Percentiles rank a stretch among this genome's conserved stretches.
Evolutionary conservation across 2,329 filamentous ascomycete species (phyloP).

Genomic region (Clarireedia monteithiana): DNA sequence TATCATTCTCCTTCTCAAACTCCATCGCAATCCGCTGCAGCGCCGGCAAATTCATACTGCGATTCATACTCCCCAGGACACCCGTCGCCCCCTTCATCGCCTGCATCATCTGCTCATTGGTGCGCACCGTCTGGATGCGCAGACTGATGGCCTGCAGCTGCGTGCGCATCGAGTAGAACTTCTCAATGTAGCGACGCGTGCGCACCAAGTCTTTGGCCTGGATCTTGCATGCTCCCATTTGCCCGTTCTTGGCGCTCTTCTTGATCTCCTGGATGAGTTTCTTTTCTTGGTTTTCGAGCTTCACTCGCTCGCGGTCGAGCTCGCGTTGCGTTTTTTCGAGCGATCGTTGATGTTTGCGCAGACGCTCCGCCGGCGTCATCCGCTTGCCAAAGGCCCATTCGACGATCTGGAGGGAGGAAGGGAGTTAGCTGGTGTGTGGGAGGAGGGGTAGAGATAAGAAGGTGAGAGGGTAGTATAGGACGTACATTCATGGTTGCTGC

Average conservation of each 20-base stretch:
- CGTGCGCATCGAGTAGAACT: conserved; percentile 97
- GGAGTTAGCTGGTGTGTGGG: neutral
- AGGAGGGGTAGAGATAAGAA: neutral
- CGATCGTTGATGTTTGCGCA: conserved; percentile 90
- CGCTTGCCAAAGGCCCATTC: conserved; percentile 99
- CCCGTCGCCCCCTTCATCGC: conserved; percentile 97
- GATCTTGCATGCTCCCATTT: conserved; percentile 98
- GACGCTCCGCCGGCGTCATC: conserved; percentile 89
- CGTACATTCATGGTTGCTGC: conserved; percentile 46
- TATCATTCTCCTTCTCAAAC: conserved; percentile 96
- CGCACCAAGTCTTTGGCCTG: conserved; percentile 95
- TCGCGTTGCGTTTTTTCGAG: conserved; percentile 97
- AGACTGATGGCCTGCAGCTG: conserved; percentile 94
- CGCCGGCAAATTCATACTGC: conserved; percentile 92
- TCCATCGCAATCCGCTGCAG: conserved; percentile 97
- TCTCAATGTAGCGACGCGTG: conserved; percentile 90
- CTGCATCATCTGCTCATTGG: conserved; percentile 99
- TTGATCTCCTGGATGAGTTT: conserved; percentile 94
- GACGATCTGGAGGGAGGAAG: conserved; percentile 56
- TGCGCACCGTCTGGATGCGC: conserved; percentile 93
- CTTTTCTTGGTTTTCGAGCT: conserved; percentile 98
- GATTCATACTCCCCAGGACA: conserved; percentile 93
- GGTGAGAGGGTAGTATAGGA: neutral
- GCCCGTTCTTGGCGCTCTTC: conserved; percentile 94
- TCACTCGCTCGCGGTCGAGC: conserved; percentile 87